A percentile compares a stretch with the other conserved stretches of the same genome.
These are phyloP conservation scores for Rhexocercosporidium sp. DNA, from an alignment of 2,329 filamentous ascomycete species.

Conservation along the genomic window DNA sequence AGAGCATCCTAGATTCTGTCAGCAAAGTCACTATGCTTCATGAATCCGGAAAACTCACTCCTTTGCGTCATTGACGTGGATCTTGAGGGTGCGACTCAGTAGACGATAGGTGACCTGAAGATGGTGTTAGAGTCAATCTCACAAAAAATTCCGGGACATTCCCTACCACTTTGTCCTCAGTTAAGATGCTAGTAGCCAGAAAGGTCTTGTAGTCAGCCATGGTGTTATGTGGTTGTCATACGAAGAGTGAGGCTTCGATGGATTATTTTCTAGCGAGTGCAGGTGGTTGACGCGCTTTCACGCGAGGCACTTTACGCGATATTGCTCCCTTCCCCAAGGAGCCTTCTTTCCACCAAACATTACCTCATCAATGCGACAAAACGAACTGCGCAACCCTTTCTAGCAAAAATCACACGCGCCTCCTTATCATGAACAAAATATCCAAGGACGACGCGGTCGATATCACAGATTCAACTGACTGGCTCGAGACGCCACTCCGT, in stretches of 20 bases:
- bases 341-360: conserved; percentile 19
- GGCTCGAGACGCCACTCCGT: conserved; percentile 73
- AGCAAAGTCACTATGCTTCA: conserved; percentile 2
- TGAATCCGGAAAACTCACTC: conserved; percentile 58
- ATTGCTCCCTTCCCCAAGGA: not conserved
- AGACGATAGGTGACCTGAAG: conserved; percentile 83
- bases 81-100: conserved; percentile 79
- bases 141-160: not conserved
- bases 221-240: conserved; percentile 17
- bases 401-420: not conserved
- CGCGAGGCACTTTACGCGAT: conserved; percentile 39
- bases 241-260: conserved; percentile 9
- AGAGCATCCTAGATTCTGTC: conserved; percentile 71
- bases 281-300: conserved; percentile 26
- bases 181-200: conserved; percentile 42
- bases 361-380: conserved; percentile 21
- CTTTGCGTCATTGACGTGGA: conserved; percentile 88
- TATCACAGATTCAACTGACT: conserved; percentile 83
- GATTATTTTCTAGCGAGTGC: conserved; percentile 20
- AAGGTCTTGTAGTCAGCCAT: conserved; percentile 44
- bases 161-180: conserved; percentile 42
- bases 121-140: conserved; percentile 13
- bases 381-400: not conserved
- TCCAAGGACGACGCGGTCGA: conserved; percentile 40
- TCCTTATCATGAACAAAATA: conserved; percentile 21